A percentile compares a stretch with the other conserved stretches of the same genome.
Conservation (phyloP, 2,329 filamentous ascomycete species). For the Xylaria arbuscula region DNA sequence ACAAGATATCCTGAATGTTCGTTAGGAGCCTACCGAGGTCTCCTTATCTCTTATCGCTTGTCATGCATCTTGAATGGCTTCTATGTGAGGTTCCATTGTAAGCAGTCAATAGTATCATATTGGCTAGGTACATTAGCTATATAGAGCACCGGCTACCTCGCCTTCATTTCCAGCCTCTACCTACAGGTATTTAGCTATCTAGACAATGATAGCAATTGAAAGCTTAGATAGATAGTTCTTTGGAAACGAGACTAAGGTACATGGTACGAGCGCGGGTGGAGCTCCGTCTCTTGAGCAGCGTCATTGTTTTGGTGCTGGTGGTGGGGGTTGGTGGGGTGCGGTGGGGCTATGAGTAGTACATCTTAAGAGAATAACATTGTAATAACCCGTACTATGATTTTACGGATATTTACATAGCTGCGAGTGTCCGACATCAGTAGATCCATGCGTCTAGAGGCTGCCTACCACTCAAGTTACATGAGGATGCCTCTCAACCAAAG, state of each 20-base stretch:
- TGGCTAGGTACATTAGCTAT: not conserved
- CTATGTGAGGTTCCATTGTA: not conserved
- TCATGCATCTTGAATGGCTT: too few species aligned
- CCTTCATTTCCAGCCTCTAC: not conserved
- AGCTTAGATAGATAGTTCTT: not conserved
- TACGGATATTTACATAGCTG: not conserved
- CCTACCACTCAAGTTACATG: too few species aligned
- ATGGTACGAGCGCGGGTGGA: not conserved
- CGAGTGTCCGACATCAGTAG: too few species aligned
- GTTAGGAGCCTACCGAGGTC: slow-evolving; percentile 1
- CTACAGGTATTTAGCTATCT: too few species aligned
- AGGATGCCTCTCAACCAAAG: too few species aligned
- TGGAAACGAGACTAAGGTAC: not conserved
- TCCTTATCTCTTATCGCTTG: slow-evolving; percentile 25
- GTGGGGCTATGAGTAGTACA: not conserved
- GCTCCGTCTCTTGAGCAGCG: not conserved
- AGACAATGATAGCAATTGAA: too few species aligned
- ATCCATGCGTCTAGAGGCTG: too few species aligned
- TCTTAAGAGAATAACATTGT: not conserved
- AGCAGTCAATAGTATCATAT: not conserved
- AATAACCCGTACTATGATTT: too few species aligned
- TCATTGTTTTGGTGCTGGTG: not conserved
- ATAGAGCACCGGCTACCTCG: not conserved
- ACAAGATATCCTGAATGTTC: slow-evolving; percentile 1
- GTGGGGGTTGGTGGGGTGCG: not conserved